Percentiles rank a stretch among this genome's conserved stretches.
Conservation (phyloP, 2,329 filamentous ascomycete genomes). For the Cercospora citrullina region DNA sequence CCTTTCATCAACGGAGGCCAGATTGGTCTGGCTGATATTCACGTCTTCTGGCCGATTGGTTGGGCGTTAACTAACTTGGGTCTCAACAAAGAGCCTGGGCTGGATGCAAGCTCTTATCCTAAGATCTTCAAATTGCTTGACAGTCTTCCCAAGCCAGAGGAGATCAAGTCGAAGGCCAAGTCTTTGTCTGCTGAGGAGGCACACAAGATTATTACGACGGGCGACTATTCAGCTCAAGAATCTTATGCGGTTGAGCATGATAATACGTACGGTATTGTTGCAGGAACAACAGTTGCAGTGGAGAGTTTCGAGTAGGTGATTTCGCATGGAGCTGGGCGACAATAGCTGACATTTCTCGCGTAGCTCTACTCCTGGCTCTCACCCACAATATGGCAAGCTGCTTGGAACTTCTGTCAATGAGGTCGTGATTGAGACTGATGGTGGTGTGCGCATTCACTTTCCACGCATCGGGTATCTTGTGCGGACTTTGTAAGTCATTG, state of each 20-base stretch:
- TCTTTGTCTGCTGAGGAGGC: constrained; percentile 32
- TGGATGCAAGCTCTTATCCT: constrained; percentile 30
- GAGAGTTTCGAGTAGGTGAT: constrained; percentile 35
- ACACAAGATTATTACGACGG: constrained; percentile 27
- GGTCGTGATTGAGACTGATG: constrained; percentile 34
- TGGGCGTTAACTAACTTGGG: constrained; percentile 32
- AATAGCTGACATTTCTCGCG: constrained; percentile 2
- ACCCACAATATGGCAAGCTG: constrained; percentile 36
- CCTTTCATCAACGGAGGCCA: constrained; percentile 31
- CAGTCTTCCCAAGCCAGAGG: constrained; percentile 25
- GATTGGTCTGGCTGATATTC: constrained; percentile 32
- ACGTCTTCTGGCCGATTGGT: constrained; percentile 30
- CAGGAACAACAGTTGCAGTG: constrained; percentile 29
- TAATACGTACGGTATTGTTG: constrained; percentile 27
- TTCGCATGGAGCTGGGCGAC: neutral
- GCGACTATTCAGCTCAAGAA: constrained; percentile 24
- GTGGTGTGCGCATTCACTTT: constrained; percentile 41
- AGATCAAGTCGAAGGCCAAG: constrained; percentile 19
- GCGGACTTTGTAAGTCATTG: constrained; percentile 17
- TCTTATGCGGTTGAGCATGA: constrained; percentile 22
- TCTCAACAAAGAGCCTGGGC: constrained; percentile 25
- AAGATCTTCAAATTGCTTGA: constrained; percentile 33
- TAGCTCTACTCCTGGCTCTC: constrained; percentile 31
- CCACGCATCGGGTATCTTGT: constrained; percentile 43
- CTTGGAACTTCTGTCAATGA: constrained; percentile 31